Evolutionary conservation across 2,329 filamentous ascomycete genomes (phyloP), one percentile per base, ranked within the genome.

Genomic region (Colletotrichum viniferum): DNA sequence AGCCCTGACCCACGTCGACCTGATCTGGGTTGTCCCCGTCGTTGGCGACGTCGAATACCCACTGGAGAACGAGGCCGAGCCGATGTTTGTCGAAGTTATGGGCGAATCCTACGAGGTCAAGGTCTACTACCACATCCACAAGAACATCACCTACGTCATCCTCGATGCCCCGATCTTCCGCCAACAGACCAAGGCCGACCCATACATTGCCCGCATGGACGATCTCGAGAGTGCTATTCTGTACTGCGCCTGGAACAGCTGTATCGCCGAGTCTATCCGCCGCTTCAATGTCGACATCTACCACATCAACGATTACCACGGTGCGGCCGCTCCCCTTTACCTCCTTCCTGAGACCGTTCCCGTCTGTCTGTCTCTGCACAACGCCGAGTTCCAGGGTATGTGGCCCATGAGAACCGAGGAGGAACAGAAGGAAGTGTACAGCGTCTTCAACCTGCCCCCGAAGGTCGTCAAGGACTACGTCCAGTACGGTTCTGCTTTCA

Each of bases 201-300:
- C 92, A 0, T 94, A 94, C 79, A 92, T 92, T 18, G 86, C 91
- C 48, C 89, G 92, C 36, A 94, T 94, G 92, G 92, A 94, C 80
- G 92, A 94, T 80, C 86, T 94, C 69, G 91, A 92, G 77, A 91
- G 89, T 77, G 92, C 92, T 14, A 90, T 94, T 62, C 92, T 93
- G 82, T 94, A 94, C 80, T 93, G 91, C 4, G 91, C 91, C 4
- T 94, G 92, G 92, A 94, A 94, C 77, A 90, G 91, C 81, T 94
- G 92, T 80, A 93, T 94, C 78, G 91, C 92, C 9, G 88, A 92
- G 78, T 85, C 91, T 2, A 89, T 93, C 77, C 88, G 88, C 71
- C 89, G 92, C 18, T 94, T 94, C 80, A 87, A 89, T 0, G 85
- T 92, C 74, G 90, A 92, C 78, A 80, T 93, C n/a, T 93, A 93